Evolutionary conservation across 306 rosid species (phyloP).

Genomic region (Carpinus fangiana): DNA sequence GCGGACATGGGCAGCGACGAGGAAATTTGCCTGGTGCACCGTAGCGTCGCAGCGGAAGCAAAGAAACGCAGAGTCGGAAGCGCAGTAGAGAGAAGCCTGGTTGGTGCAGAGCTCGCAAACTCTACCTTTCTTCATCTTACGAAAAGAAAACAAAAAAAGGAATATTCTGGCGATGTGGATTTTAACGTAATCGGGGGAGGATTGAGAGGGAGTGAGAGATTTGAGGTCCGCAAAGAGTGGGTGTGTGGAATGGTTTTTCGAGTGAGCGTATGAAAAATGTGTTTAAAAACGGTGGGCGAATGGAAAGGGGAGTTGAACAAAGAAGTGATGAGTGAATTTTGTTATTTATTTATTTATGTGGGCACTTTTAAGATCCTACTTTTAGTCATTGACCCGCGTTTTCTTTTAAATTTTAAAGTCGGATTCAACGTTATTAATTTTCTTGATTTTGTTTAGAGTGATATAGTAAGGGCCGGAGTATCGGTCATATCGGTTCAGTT

Average conservation of each 20-base stretch:
- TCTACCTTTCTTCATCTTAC: constrained; percentile 13
- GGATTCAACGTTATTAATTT: no score
- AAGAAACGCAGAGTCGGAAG: constrained; percentile 40
- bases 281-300: background rate
- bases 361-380: no score
- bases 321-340: no score
- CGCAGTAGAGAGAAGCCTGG: constrained; percentile 34
- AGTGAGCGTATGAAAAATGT: background rate
- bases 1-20: constrained; percentile 47
- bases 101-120: constrained; percentile 36
- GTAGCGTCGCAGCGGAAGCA: constrained; percentile 36
- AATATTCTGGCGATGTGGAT: background rate
- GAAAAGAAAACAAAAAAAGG: background rate
- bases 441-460: no score
- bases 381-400: no score
- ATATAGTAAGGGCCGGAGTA: no score
- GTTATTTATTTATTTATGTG: no score
- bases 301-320: no score
- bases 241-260: background rate
- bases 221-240: background rate
- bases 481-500: no score
- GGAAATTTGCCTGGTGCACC: constrained; percentile 45
- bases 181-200: background rate
- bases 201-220: background rate
- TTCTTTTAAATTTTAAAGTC: no score